A percentile compares a stretch with the other conserved stretches of the same genome.
Evolutionary conservation across 331 rosid species (phyloP).

Genomic region (Quercus lobata): DNA sequence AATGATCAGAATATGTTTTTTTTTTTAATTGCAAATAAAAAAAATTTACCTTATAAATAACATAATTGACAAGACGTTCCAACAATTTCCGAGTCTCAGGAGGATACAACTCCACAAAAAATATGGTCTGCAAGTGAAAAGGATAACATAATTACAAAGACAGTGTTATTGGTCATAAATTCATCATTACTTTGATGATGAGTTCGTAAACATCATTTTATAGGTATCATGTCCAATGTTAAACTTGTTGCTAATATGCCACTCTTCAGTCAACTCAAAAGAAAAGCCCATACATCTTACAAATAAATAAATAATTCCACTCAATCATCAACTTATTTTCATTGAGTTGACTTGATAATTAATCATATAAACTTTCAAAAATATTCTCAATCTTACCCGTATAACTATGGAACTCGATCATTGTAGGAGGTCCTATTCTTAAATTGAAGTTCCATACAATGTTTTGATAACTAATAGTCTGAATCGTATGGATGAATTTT

Average conservation of each 20-base stretch:
- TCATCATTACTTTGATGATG: background rate
- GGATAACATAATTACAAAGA: conserved; percentile 21
- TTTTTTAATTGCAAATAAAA: background rate
- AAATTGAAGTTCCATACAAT: too few relatives aligned
- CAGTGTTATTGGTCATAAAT: background rate
- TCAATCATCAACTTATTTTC: background rate
- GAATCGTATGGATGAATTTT: too few relatives aligned
- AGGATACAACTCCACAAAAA: conserved; percentile 77
- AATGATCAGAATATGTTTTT: background rate
- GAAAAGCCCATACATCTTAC: background rate
- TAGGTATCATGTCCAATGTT: too few relatives aligned
- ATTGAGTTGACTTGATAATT: background rate
- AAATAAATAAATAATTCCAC: background rate
- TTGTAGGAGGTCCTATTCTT: too few relatives aligned
- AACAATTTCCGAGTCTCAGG: conserved; percentile 72
- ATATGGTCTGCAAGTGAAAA: conserved; percentile 63
- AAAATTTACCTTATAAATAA: conserved; percentile 71
- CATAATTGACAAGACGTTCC: conserved; percentile 80
- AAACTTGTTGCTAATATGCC: background rate
- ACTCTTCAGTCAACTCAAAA: background rate
- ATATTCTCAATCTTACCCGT: background rate
- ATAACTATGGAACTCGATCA: background rate
- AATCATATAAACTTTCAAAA: background rate
- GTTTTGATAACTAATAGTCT: too few relatives aligned
- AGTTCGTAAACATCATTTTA: background rate